A percentile compares a stretch with the other conserved stretches of the same genome.
Conservation (phyloP, 331 rosid genomes). For the Malus hybrid region DNA sequence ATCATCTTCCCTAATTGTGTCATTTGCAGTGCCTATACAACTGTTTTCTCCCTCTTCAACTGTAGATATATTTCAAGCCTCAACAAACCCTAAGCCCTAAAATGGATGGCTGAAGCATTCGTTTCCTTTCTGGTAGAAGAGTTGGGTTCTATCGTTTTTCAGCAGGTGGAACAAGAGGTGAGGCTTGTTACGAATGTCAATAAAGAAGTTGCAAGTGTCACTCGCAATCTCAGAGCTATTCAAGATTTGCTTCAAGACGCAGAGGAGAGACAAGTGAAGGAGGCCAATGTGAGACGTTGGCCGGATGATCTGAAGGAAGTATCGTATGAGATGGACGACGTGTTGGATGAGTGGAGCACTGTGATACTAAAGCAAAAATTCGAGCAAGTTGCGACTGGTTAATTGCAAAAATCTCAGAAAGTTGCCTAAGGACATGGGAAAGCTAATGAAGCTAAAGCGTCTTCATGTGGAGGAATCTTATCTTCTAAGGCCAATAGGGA, state of each 20-base stretch:
- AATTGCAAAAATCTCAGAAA: fast-evolving
- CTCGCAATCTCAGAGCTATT: neutral
- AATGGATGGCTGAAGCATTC: neutral
- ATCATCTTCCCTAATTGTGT: too few relatives aligned
- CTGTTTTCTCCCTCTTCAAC: too few relatives aligned
- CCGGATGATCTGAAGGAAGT: neutral
- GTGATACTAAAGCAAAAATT: neutral
- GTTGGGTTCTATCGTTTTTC: neutral
- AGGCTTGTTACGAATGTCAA: neutral
- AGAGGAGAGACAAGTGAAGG: neutral
- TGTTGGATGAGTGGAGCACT: too few relatives aligned
- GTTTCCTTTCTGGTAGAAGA: neutral
- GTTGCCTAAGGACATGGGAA: neutral
- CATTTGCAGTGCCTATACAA: too few relatives aligned
- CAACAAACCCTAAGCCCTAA: too few relatives aligned
- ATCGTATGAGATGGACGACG: neutral
- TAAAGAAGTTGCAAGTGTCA: neutral
- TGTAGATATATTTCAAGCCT: too few relatives aligned
- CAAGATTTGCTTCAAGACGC: conserved; percentile 3
- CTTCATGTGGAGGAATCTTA: neutral
- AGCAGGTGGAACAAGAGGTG: neutral
- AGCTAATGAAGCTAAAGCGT: neutral
- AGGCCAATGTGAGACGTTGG: neutral
- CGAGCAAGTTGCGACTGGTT: neutral
- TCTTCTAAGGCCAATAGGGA: neutral